Evolutionary conservation across 202 grass and related monocot species (phyloP), one percentile per base, ranked within the genome.

Genomic region (Cymbopogon flexuosus): DNA sequence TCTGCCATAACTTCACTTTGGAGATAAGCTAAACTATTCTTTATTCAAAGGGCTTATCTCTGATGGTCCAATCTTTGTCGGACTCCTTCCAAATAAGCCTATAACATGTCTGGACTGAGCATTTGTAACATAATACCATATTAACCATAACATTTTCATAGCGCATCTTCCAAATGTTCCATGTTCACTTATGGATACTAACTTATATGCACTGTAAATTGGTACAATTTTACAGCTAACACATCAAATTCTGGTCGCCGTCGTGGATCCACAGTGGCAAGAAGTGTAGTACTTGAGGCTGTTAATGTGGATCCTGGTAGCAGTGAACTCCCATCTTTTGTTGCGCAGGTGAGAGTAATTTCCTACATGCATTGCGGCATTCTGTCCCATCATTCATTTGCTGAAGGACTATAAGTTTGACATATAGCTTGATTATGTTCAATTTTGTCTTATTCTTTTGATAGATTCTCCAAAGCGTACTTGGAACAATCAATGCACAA

Each of bases 201-300:
- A 81, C 58, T 84, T 76, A 13, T 78, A 22, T 70, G 69, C 81
- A 72, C 61, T 52, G 36, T 64, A 59, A 85, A 89, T 45, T 73
- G 60, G 68, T 52, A 72, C 54, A 67, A 73, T 49, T 62, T 79
- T 83, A 31, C 63, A 89, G 88, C 52, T 85, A 45, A 57, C 29
- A 58, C 86, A 54, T 81, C 90, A 73, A 88, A 85, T 89, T 63
- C 86, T 40, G 39, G 64, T 75, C 74, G 34, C 14, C 85, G 68
- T 81, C 92, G 87, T 74, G 80, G 82, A 45, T 61, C 75, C 83
- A 76, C 89, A 63, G 64, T 84, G 61, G 52, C 87, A 70, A 90
- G 87, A 63, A 93, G 86, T 75, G 84, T 99, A 81, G 90, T 99
- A 65, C 88, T 99, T 87, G 96, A 99, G 86, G 90, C 92, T 83